These are phyloP conservation scores for Teratosphaeria pseudoeucalypti DNA, from an alignment of 2,329 filamentous ascomycete species.

Conservation along the genomic window DNA sequence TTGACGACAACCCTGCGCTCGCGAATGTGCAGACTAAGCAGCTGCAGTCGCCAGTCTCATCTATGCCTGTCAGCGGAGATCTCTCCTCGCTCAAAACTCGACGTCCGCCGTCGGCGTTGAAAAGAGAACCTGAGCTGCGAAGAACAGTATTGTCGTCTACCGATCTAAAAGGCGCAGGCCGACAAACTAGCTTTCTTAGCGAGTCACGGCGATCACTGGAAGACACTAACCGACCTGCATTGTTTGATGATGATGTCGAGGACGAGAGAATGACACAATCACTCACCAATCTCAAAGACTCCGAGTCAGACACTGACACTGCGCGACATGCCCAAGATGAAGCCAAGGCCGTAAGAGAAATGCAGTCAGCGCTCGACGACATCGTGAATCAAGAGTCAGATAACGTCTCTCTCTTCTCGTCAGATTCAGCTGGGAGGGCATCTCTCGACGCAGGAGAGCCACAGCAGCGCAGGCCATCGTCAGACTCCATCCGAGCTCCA, in stretches of 20 bases:
- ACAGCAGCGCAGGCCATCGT: conserved; percentile 4
- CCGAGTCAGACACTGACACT: conserved; percentile 60
- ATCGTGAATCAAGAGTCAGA: conserved; percentile 74
- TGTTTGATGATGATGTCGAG: conserved; percentile 67
- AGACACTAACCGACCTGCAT: conserved; percentile 45
- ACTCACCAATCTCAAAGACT: conserved; percentile 67
- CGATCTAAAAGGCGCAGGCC: conserved; percentile 40
- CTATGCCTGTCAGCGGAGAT: conserved; percentile 6
- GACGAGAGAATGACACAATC: conserved; percentile 67
- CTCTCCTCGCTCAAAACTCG: conserved; percentile 12
- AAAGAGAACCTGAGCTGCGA: conserved; percentile 40
- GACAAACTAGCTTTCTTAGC: neutral
- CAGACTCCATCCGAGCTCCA: conserved; percentile 3
- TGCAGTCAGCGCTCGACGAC: conserved; percentile 82
- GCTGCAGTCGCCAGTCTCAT: conserved; percentile 7
- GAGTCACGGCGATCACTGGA: conserved; percentile 59
- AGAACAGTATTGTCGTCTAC: conserved; percentile 51
- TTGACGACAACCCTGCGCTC: conserved; percentile 52
- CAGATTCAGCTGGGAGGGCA: conserved; percentile 41
- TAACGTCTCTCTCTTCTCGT: conserved; percentile 55
- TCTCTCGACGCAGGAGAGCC: conserved; percentile 35
- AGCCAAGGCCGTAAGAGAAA: conserved; percentile 74
- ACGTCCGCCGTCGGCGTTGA: conserved; percentile 13
- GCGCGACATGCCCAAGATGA: conserved; percentile 50
- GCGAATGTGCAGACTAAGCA: conserved; percentile 13